phyloP scores from a whole-genome alignment of 768 basidiomycete species.

The Lactarius indigo region DNA sequence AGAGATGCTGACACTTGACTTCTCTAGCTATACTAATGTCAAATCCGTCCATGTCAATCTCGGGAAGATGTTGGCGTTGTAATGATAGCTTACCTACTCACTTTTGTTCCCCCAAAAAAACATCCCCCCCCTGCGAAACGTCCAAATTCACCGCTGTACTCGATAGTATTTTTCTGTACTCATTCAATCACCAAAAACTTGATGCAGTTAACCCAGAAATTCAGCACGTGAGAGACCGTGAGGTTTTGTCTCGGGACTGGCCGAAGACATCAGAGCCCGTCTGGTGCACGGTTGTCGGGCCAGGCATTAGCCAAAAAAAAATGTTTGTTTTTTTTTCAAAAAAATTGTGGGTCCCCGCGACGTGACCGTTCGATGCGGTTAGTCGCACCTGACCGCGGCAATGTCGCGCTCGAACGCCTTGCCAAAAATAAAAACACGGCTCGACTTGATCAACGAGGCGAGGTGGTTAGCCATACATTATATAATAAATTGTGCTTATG shows the following conservation, averaged over 20 bases:
- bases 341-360: no score
- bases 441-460: no score
- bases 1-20: background rate
- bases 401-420: no score
- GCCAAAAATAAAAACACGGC: no score
- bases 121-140: background rate
- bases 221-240: background rate
- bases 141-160: background rate
- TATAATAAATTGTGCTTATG: no score
- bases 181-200: background rate
- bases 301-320: no score
- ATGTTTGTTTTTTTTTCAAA: no score
- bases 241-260: background rate
- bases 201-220: background rate
- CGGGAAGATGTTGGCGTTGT: slow-evolving; percentile 1
- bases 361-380: no score
- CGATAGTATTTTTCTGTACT: background rate
- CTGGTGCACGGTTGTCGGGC: no score
- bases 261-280: background rate
- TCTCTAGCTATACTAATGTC: slow-evolving; percentile 21
- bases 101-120: background rate
- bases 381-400: no score
- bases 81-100: background rate
- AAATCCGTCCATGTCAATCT: slow-evolving; percentile 24
- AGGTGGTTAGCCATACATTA: no score